Evolutionary conservation across 148 eudicot species (phyloP), one percentile per base, ranked within the genome.

Genomic region (Polygonum aviculare): DNA sequence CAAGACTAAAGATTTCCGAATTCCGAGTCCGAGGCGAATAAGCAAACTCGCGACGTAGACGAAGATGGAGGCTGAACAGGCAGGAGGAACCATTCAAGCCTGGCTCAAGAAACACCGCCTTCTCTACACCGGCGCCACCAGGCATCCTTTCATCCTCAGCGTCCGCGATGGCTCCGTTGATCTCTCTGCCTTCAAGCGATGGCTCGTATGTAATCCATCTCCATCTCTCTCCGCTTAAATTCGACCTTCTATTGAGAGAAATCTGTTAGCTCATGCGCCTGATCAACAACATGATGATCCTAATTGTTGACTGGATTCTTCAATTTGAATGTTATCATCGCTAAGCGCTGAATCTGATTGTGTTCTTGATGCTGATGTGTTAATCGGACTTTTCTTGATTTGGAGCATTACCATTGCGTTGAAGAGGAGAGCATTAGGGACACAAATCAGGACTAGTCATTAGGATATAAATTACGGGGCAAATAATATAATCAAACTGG

Each of bases 91-190:
- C 31, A 62, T 62, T n/a, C 38, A 62, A 62, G 16, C 38, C 16
- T 88, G 93, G 97, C 16, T 87, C 72, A 85, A 48, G 65, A 88
- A 90, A 55, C 95, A 90, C 75, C 73, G 67, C 47, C 4, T 48
- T 36, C 5, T 71, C 0, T 90, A 86, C 82, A 15, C 1, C 1
- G 87, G 78, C 75, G 97, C 97, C 40, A 93, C 89, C 16, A 86
- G 89, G 39, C 97, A 93, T 82, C 85, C 87, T 78, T 90, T 89
- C 77, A 89, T 85, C 44, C 80, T 55, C 19, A 76, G 78, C 54
- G 87, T 93, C 54, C 89, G 90, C 7, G 89, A 87, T 74, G 93
- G 86, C 45, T 74, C 89, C 45, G 78, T 93, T 76, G 83, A 93
- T 78, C 35, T 81, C 77, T 78, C 88, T 57, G 78, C 89, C 83